phyloP scores from a whole-genome alignment of 495 filamentous ascomycete species.

The Platismatia glauca region DNA sequence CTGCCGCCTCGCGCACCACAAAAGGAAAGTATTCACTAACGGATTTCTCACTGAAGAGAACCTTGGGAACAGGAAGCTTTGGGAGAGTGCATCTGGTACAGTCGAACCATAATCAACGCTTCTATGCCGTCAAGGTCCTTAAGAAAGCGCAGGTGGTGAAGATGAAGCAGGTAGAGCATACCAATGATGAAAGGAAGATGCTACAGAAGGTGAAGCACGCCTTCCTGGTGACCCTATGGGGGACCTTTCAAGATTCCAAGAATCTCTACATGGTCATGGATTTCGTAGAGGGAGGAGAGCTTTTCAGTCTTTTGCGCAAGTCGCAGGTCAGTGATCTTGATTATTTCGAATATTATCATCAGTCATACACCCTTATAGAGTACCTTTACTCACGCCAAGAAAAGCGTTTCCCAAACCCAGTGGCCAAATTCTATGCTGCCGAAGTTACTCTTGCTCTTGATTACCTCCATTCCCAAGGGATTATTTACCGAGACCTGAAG shows the following conservation, averaged over 20 bases:
- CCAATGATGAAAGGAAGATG: constrained; percentile 95
- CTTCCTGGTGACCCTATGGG: constrained; percentile 95
- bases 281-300: constrained; percentile 97
- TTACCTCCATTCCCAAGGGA: constrained; percentile 88
- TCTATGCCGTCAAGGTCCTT: constrained; percentile 95
- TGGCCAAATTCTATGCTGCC: constrained; percentile 97
- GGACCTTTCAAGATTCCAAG: constrained; percentile 89
- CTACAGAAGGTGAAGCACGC: constrained; percentile 90
- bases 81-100: constrained; percentile 93
- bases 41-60: constrained; percentile 82
- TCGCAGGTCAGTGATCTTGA: constrained; percentile 66
- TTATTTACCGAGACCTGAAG: constrained; percentile 96
- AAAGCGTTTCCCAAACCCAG: constrained; percentile 95
- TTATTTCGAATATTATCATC: not conserved
- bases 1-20: constrained; percentile 50
- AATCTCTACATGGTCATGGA: constrained; percentile 99
- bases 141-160: constrained; percentile 98
- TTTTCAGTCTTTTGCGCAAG: constrained; percentile 90
- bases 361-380: constrained; percentile 5
- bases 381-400: constrained; percentile 15
- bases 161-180: constrained; percentile 99
- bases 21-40: constrained; percentile 95
- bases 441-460: constrained; percentile 93
- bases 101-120: constrained; percentile 92
- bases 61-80: constrained; percentile 93